Percentiles rank a stretch among this genome's conserved stretches.
These are phyloP conservation scores for Trypanosoma caninum DNA, from an alignment of 208 protist species.

Conservation along the genomic window DNA sequence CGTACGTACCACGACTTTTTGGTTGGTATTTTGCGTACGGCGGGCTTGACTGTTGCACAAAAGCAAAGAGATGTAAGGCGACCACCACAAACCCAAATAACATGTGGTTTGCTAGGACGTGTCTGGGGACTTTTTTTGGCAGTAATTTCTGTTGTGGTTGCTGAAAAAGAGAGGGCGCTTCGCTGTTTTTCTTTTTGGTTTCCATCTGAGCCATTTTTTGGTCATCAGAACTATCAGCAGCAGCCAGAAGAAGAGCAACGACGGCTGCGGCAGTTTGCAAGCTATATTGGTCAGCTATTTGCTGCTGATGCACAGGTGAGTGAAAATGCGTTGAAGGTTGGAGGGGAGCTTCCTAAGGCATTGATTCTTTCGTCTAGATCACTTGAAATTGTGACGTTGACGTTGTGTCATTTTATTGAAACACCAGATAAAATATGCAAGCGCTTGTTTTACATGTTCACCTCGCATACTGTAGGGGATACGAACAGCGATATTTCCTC, in stretches of 20 bases:
- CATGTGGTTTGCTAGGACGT: slow-evolving; percentile 7
- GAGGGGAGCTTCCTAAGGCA: background rate
- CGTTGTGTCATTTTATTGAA: slow-evolving; percentile 11
- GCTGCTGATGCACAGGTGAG: slow-evolving; percentile 16
- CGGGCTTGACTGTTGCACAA: background rate
- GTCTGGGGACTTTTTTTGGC: slow-evolving; percentile 12
- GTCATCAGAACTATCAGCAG: background rate
- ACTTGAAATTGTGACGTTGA: slow-evolving; percentile 7
- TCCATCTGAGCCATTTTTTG: background rate
- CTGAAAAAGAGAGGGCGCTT: background rate
- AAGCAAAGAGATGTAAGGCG: background rate
- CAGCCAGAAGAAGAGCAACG: background rate
- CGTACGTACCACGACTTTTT: slow-evolving; percentile 4
- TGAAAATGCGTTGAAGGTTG: background rate
- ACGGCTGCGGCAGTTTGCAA: background rate
- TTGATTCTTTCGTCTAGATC: slow-evolving; percentile 4
- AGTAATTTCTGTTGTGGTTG: background rate
- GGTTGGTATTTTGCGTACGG: background rate
- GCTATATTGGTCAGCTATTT: slow-evolving; percentile 16
- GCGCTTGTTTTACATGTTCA: background rate
- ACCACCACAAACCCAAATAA: too few relatives aligned
- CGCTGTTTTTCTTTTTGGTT: slow-evolving; percentile 9
- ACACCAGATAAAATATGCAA: background rate
- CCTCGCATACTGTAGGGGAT: background rate
- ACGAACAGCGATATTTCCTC: background rate